These are phyloP conservation scores for Pinus taeda DNA, from an alignment of 75 land plant genomes.

Conservation along the genomic window DNA sequence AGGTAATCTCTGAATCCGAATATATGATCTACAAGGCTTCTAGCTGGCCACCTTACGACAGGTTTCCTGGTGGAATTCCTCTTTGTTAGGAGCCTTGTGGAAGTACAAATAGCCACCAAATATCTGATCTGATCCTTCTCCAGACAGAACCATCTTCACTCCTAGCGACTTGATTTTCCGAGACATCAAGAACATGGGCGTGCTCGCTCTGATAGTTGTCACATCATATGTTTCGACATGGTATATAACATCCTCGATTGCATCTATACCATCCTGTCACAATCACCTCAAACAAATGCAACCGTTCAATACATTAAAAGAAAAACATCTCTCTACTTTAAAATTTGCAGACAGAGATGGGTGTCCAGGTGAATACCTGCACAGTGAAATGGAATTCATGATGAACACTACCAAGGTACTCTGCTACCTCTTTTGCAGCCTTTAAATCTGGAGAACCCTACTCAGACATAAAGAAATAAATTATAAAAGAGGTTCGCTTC, in stretches of 20 bases:
- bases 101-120: constrained; percentile 98
- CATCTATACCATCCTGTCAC: constrained; percentile 94
- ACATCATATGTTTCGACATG: constrained; percentile 97
- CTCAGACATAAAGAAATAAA: neutral
- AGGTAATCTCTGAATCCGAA: no score
- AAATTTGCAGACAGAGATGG: no score
- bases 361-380: constrained; percentile 9
- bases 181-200: constrained; percentile 98
- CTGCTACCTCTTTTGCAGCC: constrained; percentile 94
- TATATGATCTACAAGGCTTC: no score
- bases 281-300: neutral
- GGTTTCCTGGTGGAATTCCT: constrained; percentile 87
- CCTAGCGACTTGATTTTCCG: constrained; percentile 94
- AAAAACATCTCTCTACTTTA: no score
- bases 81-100: constrained; percentile 98
- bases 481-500: no score
- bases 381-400: constrained; percentile 95
- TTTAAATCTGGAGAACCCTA: constrained; percentile 98
- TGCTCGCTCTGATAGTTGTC: constrained; percentile 96
- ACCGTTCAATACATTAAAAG: neutral
- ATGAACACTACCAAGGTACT: constrained; percentile 83
- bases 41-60: constrained; percentile 67
- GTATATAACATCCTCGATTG: constrained; percentile 92
- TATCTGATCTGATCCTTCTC: constrained; percentile 97
- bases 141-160: constrained; percentile 98